Percentiles rank a stretch among this genome's conserved stretches.
Conservation (phyloP, 2,329 filamentous ascomycete species). For the Plectosphaerella cucumerina region DNA sequence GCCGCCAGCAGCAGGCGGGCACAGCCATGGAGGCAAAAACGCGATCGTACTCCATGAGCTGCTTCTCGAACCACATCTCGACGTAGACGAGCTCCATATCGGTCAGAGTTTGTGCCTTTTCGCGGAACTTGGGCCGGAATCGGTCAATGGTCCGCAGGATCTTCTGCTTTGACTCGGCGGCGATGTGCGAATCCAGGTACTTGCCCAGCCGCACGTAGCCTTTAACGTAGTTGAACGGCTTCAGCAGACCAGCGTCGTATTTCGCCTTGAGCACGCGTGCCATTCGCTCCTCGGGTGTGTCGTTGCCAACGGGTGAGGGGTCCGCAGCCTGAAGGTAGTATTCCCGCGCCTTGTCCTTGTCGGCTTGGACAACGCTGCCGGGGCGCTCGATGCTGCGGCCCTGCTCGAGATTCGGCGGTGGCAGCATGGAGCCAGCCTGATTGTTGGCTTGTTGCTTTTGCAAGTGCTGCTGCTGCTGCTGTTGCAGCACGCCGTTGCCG, state of each 20-base stretch:
- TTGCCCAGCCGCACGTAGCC: slow-evolving; percentile 85
- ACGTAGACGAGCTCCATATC: slow-evolving; percentile 93
- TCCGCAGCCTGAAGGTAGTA: slow-evolving; percentile 98
- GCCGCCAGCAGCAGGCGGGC: slow-evolving; percentile 92
- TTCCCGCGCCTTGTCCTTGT: slow-evolving; percentile 75
- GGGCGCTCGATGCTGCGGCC: slow-evolving; percentile 57
- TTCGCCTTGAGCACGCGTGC: slow-evolving; percentile 91
- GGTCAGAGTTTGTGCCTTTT: slow-evolving; percentile 87
- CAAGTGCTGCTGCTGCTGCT: neutral
- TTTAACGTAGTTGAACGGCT: slow-evolving; percentile 98
- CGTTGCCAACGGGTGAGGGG: slow-evolving; percentile 64
- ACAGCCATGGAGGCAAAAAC: slow-evolving; percentile 99
- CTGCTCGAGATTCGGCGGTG: slow-evolving; percentile 39
- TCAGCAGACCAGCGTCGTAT: slow-evolving; percentile 89
- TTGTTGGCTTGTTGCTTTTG: neutral
- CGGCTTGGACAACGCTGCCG: slow-evolving; percentile 56
- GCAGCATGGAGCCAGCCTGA: slow-evolving; percentile 38
- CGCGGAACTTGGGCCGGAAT: slow-evolving; percentile 92
- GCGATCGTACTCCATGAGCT: slow-evolving; percentile 94
- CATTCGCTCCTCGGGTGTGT: slow-evolving; percentile 91
- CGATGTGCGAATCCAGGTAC: slow-evolving; percentile 89
- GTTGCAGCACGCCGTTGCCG: slow-evolving; percentile 15
- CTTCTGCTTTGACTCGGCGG: slow-evolving; percentile 77
- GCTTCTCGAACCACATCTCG: slow-evolving; percentile 99
- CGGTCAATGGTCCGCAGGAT: slow-evolving; percentile 88